phyloP scores from a whole-genome alignment of 495 filamentous ascomycete genomes.

The Aspergillus hancockii region DNA sequence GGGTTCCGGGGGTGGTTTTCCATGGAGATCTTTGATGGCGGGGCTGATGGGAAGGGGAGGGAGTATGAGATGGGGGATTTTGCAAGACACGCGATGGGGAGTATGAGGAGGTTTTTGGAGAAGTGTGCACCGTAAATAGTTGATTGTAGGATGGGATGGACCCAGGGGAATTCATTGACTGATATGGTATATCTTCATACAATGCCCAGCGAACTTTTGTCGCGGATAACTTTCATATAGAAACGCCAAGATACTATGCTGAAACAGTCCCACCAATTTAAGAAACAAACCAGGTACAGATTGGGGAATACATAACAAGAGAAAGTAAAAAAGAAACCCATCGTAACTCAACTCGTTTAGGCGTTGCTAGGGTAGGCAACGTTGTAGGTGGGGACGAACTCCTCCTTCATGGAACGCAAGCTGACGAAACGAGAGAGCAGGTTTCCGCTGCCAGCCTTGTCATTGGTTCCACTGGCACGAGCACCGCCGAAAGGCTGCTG shows the following conservation, averaged over 20 bases:
- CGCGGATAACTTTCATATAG: not conserved
- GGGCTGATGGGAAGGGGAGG: conserved; percentile 56
- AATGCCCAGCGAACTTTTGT: conserved; percentile 3
- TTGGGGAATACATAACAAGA: conserved; percentile 13
- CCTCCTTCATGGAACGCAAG: conserved; percentile 86
- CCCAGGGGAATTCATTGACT: not conserved
- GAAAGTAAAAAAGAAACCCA: too few relatives aligned
- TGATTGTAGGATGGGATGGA: conserved; percentile 3
- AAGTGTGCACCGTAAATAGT: conserved; percentile 41
- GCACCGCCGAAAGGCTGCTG: conserved; percentile 92
- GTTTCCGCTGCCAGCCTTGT: conserved; percentile 83
- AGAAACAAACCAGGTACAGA: not conserved
- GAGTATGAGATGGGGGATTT: conserved; percentile 60
- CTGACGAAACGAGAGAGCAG: conserved; percentile 79
- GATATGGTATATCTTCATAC: conserved; percentile 6
- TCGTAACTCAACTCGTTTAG: conserved; percentile 20
- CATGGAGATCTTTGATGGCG: conserved; percentile 76
- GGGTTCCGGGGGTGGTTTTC: conserved; percentile 74
- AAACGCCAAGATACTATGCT: conserved; percentile 8
- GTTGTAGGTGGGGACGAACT: conserved; percentile 67
- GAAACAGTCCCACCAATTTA: conserved; percentile 1
- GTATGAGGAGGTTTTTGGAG: conserved; percentile 53
- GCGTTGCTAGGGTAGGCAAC: conserved; percentile 83
- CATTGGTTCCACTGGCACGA: conserved; percentile 84
- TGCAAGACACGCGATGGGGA: conserved; percentile 61